Evolutionary conservation across 2,329 filamentous ascomycete genomes (phyloP), one percentile per base, ranked within the genome.

Genomic region (Thelonectria blattea): DNA sequence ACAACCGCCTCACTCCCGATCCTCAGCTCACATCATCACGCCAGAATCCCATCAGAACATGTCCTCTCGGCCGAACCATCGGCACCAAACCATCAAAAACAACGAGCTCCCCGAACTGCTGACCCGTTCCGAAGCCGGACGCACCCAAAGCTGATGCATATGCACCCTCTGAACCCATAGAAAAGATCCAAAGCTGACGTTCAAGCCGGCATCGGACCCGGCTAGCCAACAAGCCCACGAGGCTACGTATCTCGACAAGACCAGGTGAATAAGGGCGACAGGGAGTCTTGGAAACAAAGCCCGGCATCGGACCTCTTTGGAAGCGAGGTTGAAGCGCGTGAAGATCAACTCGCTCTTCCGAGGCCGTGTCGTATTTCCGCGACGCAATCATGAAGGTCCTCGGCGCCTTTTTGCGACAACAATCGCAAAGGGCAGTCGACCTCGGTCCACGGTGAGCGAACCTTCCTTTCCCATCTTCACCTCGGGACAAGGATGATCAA

Each of bases 121-220:
- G 37, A 24, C 7, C 24, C 17, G 50, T 50, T 59, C 45, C 56
- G 45, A 59, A 11, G 37, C 20, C 45, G 39, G 39, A 54, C 37
- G 46, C 50, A 50, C 15, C 8, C n/a, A 39, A 41, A 41, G 11
- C 39, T n/a, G 11, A 22, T 46, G 46, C 51, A 59, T 50, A 30
- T 30, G 27, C 56, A n/a, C 15, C 17, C 27, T 10, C 18, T 8
- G 18, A 32, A 39, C 39, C 24, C 41, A 5, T 50, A 3, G 5
- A 39, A 37, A 17, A 22, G 49, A 30, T 6, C 5, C 5, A 15
- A 17, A 20, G 8, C 22, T 15, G 32, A 43, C 11, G 46, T 18
- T n/a, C 17, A 18, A 46, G 45, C 39, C 50, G 50, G 45, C 37
- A 59, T 59, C 56, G 56, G 56, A 54, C n/a, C 8, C 22, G 37